Evolutionary conservation across 2,329 filamentous ascomycete species (phyloP).

Genomic region (Xylaria sp.): DNA sequence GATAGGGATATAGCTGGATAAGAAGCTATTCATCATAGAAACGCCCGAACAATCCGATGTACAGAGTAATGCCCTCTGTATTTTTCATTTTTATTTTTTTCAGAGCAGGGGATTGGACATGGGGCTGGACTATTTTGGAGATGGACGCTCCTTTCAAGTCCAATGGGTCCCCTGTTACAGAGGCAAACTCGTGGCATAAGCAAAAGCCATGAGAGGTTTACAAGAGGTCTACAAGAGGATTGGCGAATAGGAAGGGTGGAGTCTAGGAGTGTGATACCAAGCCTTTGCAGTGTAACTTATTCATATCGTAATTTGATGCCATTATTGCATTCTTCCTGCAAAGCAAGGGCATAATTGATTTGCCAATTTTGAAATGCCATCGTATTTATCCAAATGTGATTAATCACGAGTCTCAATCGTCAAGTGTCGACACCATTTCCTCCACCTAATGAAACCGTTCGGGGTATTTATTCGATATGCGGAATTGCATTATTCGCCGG

Average conservation of each 20-base stretch:
- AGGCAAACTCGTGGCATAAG: slow-evolving; percentile 2
- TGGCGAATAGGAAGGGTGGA: slow-evolving; percentile 21
- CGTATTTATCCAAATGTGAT: not conserved
- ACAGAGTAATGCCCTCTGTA: not conserved
- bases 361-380: not conserved
- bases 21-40: not conserved
- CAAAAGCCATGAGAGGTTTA: not conserved
- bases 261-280: slow-evolving; percentile 42
- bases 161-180: slow-evolving; percentile 11
- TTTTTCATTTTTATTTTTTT: not conserved
- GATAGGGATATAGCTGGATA: not conserved
- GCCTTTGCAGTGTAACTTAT: slow-evolving; percentile 35
- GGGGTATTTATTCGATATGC: not conserved
- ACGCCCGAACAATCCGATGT: slow-evolving; percentile 7
- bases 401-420: not conserved
- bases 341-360: not conserved
- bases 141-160: slow-evolving; percentile 18
- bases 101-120: not conserved
- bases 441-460: not conserved
- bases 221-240: not conserved
- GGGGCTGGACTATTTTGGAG: slow-evolving; percentile 9
- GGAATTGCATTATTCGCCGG: slow-evolving; percentile 3
- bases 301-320: slow-evolving; percentile 36
- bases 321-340: not conserved
- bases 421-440: not conserved